A percentile compares a stretch with the other conserved stretches of the same genome.
Evolutionary conservation across 1,284 basidiomycete species (phyloP).

Genomic region (Hemileia vastatrix): DNA sequence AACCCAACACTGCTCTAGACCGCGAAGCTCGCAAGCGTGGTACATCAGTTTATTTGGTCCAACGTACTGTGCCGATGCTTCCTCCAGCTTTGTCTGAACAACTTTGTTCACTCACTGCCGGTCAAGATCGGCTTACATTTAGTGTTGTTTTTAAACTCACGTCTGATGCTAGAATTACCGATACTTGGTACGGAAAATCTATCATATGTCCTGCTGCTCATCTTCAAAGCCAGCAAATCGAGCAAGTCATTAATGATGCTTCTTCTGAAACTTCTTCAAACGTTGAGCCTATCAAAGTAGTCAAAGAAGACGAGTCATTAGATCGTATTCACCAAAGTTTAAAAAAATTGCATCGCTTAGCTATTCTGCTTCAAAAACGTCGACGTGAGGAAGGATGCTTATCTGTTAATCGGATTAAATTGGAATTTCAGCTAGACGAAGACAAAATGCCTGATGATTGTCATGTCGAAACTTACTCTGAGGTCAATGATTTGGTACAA

Average conservation of each 20-base stretch:
- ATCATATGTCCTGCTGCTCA: conserved; percentile 83
- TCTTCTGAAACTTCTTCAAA: conserved; percentile 1
- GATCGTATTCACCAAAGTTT: conserved; percentile 7
- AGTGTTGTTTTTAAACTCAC: conserved; percentile 78
- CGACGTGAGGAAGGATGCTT: conserved; percentile 76
- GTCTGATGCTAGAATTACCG: conserved; percentile 66
- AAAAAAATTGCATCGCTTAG: conserved; percentile 48
- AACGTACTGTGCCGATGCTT: conserved; percentile 91
- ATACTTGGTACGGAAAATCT: conserved; percentile 85
- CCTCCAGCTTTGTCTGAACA: conserved; percentile 82
- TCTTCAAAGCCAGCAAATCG: conserved; percentile 71
- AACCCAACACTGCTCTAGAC: conserved; percentile 76
- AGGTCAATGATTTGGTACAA: conserved; percentile 75
- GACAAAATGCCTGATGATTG: conserved; percentile 75
- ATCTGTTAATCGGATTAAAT: conserved; percentile 59
- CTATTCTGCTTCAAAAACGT: conserved; percentile 61
- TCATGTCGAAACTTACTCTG: conserved; percentile 54
- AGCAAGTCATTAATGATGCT: conserved; percentile 62
- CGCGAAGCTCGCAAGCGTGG: conserved; percentile 95
- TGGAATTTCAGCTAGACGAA: conserved; percentile 73
- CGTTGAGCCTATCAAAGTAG: conserved; percentile 4
- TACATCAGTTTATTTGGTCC: conserved; percentile 91
- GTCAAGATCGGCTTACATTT: conserved; percentile 79
- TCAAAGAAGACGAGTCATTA: conserved; percentile 2
- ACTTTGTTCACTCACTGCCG: conserved; percentile 80